Evolutionary conservation across 2,329 filamentous ascomycete genomes (phyloP).

Genomic region (Fusarium acutatum): DNA sequence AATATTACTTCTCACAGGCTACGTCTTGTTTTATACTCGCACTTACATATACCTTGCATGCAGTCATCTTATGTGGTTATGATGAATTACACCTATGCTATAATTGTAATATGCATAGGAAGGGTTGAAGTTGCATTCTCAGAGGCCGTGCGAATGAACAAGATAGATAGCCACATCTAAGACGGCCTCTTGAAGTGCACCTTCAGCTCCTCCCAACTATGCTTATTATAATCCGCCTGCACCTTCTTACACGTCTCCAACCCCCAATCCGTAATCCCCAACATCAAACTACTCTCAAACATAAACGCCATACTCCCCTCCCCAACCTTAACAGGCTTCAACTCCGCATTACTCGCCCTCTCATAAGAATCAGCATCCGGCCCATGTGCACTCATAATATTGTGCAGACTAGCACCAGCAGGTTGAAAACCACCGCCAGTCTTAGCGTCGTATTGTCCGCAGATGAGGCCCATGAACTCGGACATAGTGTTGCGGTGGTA

Average conservation of each 20-base stretch:
- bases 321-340: conserved; percentile 67
- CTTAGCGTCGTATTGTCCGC: conserved; percentile 69
- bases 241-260: conserved; percentile 65
- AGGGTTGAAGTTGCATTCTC: no score
- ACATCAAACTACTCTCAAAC: conserved; percentile 75
- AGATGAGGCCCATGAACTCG: conserved; percentile 71
- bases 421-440: conserved; percentile 65
- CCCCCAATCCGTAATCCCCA: conserved; percentile 78
- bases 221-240: conserved; percentile 74
- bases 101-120: no score
- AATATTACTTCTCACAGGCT: no score
- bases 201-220: conserved; percentile 69
- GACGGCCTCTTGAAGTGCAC: conserved; percentile 34
- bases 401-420: conserved; percentile 69
- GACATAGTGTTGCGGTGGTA: conserved; percentile 76
- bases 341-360: conserved; percentile 62
- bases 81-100: no score
- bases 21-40: no score
- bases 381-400: conserved; percentile 74
- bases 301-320: conserved; percentile 72
- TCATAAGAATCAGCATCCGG: conserved; percentile 66
- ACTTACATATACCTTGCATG: no score
- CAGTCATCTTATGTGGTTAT: no score
- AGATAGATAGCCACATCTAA: not conserved
- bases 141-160: no score